Base-by-base conservation (phyloP, 441 rosid species). In the Codiaeum variegatum region DNA sequence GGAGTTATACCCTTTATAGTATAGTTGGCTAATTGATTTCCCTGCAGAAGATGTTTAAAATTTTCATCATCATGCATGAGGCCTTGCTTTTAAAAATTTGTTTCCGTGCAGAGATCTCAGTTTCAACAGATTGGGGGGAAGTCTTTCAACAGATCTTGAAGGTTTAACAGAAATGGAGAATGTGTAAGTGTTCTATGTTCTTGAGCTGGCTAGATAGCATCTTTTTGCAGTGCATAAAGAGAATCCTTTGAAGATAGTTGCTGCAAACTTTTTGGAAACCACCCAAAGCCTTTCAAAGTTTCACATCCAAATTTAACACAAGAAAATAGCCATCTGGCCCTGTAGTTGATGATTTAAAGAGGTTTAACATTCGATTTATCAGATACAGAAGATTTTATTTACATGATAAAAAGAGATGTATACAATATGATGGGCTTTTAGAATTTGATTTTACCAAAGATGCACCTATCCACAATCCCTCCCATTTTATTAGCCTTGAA, bases 121-220 rank as follows among this genome's bases (percentile, higher is more conserved):
- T 77, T 84, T 78, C 82, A 84, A 84, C 68, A 76, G 70, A 72
- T 70, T 82, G 71, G 75, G 69, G 51, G 85, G 83, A 52, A 67
- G 31, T 29, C 66, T 80, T 76, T 32, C 80, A 12, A 64, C 78
- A 56, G 65, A 77, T 73, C 64, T 71, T 60, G 73, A 75, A 49
- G 67, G 63, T 21, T 69, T 80, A 24, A 44, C 10, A 38, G 34
- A 3, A 8, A 63, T 78, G 67, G 71, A 31, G 15, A 74, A 72
- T 56, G 65, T 79, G 84, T 83, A 75, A 83, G 83, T 26, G 47
- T 66, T 64, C 21, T 31, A 69, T 67, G 55, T 36, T 72, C 26
- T 36, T 16, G 19, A 40, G n/a, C 1, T 62, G 28, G 13, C 16
- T 46, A n/a, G 24, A 70, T 70, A 19, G 52, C 32, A 18, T 51